phyloP scores from a whole-genome alignment of 805 yeast species.

The Sugiyamaella boreocaroliniensis region DNA sequence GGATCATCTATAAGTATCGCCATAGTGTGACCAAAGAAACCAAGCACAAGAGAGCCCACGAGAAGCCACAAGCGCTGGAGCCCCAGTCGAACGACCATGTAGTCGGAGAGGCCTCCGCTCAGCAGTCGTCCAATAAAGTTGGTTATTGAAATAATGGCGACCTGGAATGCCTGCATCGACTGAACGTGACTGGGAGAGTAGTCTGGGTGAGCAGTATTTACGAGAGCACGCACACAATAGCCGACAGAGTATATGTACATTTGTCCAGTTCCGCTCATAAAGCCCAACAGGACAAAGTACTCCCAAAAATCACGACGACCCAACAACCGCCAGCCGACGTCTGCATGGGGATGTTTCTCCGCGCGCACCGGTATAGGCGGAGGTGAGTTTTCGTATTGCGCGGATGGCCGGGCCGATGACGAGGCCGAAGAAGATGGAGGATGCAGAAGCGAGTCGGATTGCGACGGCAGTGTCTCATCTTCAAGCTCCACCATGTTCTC shows the following conservation, averaged over 20 bases:
- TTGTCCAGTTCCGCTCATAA: conserved; percentile 60
- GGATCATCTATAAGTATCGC: conserved; percentile 30
- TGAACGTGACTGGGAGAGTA: conserved; percentile 28
- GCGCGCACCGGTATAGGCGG: background rate
- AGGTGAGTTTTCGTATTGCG: background rate
- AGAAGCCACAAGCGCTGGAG: conserved; percentile 50
- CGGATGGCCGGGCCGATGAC: background rate
- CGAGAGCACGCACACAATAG: conserved; percentile 52
- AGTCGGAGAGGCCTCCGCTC: conserved; percentile 60
- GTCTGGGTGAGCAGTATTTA: conserved; percentile 8
- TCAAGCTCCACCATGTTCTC: background rate
- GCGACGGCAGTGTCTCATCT: background rate
- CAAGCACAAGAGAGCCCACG: conserved; percentile 44
- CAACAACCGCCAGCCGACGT: conserved; percentile 20
- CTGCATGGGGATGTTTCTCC: background rate
- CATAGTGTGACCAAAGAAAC: conserved; percentile 45
- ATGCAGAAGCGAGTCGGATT: background rate
- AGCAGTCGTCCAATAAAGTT: conserved; percentile 59
- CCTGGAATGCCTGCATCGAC: conserved; percentile 61
- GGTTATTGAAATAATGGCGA: conserved; percentile 56
- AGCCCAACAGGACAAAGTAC: conserved; percentile 44
- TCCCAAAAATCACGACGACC: conserved; percentile 41
- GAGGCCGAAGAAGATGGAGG: background rate
- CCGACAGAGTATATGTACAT: conserved; percentile 70
- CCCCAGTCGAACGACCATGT: conserved; percentile 41